phyloP scores from a whole-genome alignment of 352 stramenopile genomes.

The Globisporangium barbulae region DNA sequence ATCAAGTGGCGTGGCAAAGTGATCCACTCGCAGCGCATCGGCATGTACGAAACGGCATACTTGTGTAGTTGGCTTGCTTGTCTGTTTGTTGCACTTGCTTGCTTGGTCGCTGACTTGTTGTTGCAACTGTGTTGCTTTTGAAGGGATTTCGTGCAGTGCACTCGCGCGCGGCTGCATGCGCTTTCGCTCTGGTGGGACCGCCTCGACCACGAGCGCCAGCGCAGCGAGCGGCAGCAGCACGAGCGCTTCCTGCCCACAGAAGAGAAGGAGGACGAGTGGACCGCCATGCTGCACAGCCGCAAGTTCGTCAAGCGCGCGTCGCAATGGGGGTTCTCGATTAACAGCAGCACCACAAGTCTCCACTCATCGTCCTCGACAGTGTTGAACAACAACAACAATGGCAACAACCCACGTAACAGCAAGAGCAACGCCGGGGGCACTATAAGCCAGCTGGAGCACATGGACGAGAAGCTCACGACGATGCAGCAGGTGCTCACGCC shows the following conservation, averaged over 20 bases:
- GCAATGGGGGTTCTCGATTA: neutral
- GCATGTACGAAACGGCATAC: conserved; percentile 21
- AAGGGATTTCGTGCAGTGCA: conserved; percentile 49
- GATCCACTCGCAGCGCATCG: conserved; percentile 57
- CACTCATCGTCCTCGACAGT: conserved; percentile 4
- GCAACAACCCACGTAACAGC: neutral
- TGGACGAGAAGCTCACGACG: conserved; percentile 56
- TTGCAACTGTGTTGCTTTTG: neutral
- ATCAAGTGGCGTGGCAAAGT: conserved; percentile 68
- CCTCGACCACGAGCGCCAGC: conserved; percentile 64
- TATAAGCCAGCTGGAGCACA: conserved; percentile 37
- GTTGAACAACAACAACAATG: conserved; percentile 2
- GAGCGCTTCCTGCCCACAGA: conserved; percentile 28
- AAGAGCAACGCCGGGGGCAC: conserved; percentile 13
- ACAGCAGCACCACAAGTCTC: conserved; percentile 3
- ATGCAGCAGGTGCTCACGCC: conserved; percentile 81
- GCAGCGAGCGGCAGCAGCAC: conserved; percentile 43
- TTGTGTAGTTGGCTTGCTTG: neutral
- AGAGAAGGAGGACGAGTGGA: conserved; percentile 34
- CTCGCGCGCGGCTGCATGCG: conserved; percentile 45
- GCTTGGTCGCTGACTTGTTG: neutral
- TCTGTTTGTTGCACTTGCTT: neutral
- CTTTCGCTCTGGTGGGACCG: conserved; percentile 65
- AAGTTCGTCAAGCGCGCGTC: conserved; percentile 12
- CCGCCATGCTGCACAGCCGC: conserved; percentile 15